phyloP scores from a whole-genome alignment of 2,329 filamentous ascomycete species.

The Penicillium sumatraense region DNA sequence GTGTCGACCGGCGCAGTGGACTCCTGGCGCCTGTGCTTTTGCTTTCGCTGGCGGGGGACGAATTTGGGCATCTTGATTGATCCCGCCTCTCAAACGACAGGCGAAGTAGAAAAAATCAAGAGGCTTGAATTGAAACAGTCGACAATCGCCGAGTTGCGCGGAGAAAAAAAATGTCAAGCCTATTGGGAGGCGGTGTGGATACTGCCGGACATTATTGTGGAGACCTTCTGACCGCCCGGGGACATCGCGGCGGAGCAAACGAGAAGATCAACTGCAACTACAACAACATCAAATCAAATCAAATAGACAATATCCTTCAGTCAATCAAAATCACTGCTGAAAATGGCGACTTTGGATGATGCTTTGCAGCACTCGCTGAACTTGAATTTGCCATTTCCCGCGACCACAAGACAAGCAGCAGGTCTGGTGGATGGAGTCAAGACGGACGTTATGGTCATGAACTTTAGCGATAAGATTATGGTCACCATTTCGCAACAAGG shows the following conservation, averaged over 20 bases:
- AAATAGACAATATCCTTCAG: no score
- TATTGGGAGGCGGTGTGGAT: slow-evolving; percentile 20
- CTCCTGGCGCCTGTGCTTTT: slow-evolving; percentile 50
- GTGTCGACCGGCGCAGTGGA: slow-evolving; percentile 48
- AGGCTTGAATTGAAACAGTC: slow-evolving; percentile 7
- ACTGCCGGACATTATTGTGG: slow-evolving; percentile 21
- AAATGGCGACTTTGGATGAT: slow-evolving; percentile 35
- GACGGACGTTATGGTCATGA: slow-evolving; percentile 74
- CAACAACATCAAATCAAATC: no score
- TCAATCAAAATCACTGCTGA: neutral
- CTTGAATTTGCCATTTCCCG: slow-evolving; percentile 68
- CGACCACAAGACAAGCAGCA: slow-evolving; percentile 61
- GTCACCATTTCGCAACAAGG: slow-evolving; percentile 87
- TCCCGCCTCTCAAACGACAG: slow-evolving; percentile 18
- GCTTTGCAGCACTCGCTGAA: slow-evolving; percentile 48
- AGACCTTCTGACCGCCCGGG: slow-evolving; percentile 18
- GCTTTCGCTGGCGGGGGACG: slow-evolving; percentile 63
- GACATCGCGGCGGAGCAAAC: slow-evolving; percentile 6
- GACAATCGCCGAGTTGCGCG: slow-evolving; percentile 4
- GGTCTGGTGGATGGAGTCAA: slow-evolving; percentile 68
- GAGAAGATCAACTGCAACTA: neutral
- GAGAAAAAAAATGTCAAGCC: slow-evolving; percentile 27
- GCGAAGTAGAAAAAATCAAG: slow-evolving; percentile 13
- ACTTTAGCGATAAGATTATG: slow-evolving; percentile 88
- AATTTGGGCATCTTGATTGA: slow-evolving; percentile 50